phyloP scores from a whole-genome alignment of 2,329 filamentous ascomycete genomes.

The Penicillium sp. region DNA sequence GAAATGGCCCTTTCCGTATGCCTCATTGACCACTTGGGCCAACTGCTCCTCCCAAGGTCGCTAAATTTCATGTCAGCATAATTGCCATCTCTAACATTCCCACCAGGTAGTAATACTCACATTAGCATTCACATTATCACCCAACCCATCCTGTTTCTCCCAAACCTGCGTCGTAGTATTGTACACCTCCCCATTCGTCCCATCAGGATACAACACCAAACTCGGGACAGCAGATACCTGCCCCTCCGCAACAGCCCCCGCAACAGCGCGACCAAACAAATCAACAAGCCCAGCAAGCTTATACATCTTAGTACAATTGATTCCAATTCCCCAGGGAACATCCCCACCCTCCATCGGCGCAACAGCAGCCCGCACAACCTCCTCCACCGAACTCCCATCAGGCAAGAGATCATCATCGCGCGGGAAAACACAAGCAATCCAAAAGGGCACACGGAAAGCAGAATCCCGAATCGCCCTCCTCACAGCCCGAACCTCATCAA shows the following conservation, averaged over 20 bases:
- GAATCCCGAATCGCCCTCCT: slow-evolving; percentile 29
- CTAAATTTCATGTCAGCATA: slow-evolving; percentile 18
- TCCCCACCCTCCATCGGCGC: slow-evolving; percentile 14
- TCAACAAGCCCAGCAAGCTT: slow-evolving; percentile 28
- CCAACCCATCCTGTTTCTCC: slow-evolving; percentile 38
- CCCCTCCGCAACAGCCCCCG: slow-evolving; percentile 3
- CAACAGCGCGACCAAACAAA: slow-evolving; percentile 18
- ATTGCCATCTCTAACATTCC: background rate
- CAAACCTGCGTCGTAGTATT: slow-evolving; percentile 62
- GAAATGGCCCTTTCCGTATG: slow-evolving; percentile 28
- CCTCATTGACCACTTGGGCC: slow-evolving; percentile 32
- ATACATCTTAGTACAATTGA: slow-evolving; percentile 59
- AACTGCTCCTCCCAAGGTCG: slow-evolving; percentile 39
- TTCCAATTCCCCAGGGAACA: slow-evolving; percentile 61
- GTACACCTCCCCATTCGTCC: slow-evolving; percentile 66
- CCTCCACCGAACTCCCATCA: slow-evolving; percentile 51
- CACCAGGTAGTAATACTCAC: background rate
- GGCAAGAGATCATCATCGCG: slow-evolving; percentile 53
- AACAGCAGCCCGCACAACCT: slow-evolving; percentile 44
- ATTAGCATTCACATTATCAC: slow-evolving; percentile 13
- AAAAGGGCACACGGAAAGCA: slow-evolving; percentile 45
- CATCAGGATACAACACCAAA: slow-evolving; percentile 66
- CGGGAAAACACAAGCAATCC: slow-evolving; percentile 64
- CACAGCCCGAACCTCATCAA: slow-evolving; percentile 61
- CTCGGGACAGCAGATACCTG: slow-evolving; percentile 38